Conservation (phyloP, 768 basidiomycete genomes). For the Agaricus subrufescens region DNA sequence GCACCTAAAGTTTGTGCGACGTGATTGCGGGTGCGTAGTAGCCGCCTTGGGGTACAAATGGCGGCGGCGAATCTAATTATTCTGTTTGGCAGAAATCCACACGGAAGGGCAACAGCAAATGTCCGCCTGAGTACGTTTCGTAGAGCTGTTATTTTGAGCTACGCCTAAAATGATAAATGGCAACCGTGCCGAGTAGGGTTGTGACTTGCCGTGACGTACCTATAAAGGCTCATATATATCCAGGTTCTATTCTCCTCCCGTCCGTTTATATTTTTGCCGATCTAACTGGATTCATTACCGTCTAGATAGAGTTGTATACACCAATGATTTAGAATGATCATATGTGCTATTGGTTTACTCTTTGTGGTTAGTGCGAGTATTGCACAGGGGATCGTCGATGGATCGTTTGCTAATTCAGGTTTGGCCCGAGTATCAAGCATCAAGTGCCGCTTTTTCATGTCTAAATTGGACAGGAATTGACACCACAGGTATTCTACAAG, state of each 20-base stretch:
- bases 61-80: background rate
- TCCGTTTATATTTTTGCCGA: background rate
- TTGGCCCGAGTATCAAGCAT: background rate
- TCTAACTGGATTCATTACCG: background rate
- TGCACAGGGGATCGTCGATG: conserved; percentile 5
- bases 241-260: background rate
- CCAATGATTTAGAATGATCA: background rate
- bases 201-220: background rate
- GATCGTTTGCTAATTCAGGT: background rate
- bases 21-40: conserved; percentile 3
- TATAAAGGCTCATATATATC: background rate
- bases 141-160: background rate
- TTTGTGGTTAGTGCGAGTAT: conserved; percentile 2
- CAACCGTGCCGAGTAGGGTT: background rate
- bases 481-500: conserved; percentile 9
- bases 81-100: conserved; percentile 2
- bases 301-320: conserved; percentile 1
- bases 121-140: background rate
- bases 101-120: background rate
- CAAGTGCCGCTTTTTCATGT: background rate
- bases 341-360: background rate
- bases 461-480: conserved; percentile 9
- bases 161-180: background rate
- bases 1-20: conserved; percentile 21
- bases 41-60: background rate